Evolutionary conservation across 352 stramenopile species (phyloP), one percentile per base, ranked within the genome.

Genomic region (Globisporangium apiculatum): DNA sequence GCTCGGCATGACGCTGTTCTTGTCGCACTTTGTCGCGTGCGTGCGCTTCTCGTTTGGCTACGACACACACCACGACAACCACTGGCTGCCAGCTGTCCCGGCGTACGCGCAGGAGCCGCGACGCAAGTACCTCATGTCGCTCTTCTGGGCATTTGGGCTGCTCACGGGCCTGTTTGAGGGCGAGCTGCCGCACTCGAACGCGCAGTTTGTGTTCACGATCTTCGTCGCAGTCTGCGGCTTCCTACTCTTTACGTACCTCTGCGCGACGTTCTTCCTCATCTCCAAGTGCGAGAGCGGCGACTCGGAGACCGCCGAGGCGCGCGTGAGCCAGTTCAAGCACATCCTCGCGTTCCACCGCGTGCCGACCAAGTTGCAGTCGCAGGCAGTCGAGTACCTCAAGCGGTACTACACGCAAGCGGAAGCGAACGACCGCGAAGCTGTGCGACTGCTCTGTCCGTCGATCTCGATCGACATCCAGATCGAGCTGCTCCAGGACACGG

Each of bases 391-490:
- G 24, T 89, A 87, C 35, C 53, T 89, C 12, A 83, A 89, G 66
- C 64, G 72, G 7, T 81, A 88, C 42, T 79, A 88, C 60, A 86
- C 79, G 0, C 75, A 81, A 54, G 66, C 70, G 2, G 79, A 89
- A 15, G 65, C 73, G 0, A 88, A 86, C 37, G 75, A 89, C 46
- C 78, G 77, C 9, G 77, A 81, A 58, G 77, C 73, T 10, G 72
- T 75, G 0, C 77, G 68, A n/a, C 53, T 81, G 24, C 54, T 89
- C 7, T 89, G 79, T 52, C 75, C 79, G n/a, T 89, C 79, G 0
- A 87, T 89, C 48, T 64, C 75, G 4, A 76, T 69, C 46, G 79
- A 89, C 48, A 83, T 88, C n/a, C 79, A 87, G 45, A 75, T 87
- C 15, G 77, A 84, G 53, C 55, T 89, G 47, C 54, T 89, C 4